A percentile compares a stretch with the other conserved stretches of the same genome.
These are phyloP conservation scores for Diphasiastrum complanatum DNA, from an alignment of 83 land plant species.

Conservation along the genomic window DNA sequence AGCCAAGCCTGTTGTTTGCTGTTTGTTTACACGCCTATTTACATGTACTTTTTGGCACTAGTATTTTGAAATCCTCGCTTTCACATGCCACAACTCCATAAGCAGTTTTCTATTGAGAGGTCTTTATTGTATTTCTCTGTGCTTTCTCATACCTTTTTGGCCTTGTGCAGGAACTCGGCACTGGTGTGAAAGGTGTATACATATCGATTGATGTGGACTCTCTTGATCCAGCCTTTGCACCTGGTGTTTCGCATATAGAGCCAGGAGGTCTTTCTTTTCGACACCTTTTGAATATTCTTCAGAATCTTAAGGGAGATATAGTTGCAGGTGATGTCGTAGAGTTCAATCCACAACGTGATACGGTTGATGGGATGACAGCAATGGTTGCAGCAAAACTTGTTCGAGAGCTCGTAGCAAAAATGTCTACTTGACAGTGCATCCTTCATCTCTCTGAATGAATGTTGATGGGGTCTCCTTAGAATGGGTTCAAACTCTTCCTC, in stretches of 20 bases:
- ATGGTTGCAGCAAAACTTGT: slow-evolving; percentile 99
- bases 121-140: too few species aligned
- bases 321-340: slow-evolving; percentile 97
- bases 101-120: too few species aligned
- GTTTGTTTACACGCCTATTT: too few species aligned
- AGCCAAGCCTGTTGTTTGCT: too few species aligned
- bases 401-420: slow-evolving; percentile 84
- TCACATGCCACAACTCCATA: too few species aligned
- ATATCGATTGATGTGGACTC: slow-evolving; percentile 88
- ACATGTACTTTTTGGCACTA: too few species aligned
- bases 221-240: slow-evolving; percentile 98
- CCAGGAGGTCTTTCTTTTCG: slow-evolving; percentile 95
- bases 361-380: slow-evolving; percentile 99
- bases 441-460: too few species aligned
- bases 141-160: neutral
- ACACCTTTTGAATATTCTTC: slow-evolving; percentile 87
- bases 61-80: too few species aligned
- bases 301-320: slow-evolving; percentile 74
- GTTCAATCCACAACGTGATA: slow-evolving; percentile 96
- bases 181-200: slow-evolving; percentile 89
- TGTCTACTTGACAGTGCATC: too few species aligned
- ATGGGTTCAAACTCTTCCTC: too few species aligned
- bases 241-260: slow-evolving; percentile 95
- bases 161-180: slow-evolving; percentile 66
- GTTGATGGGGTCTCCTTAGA: too few species aligned